phyloP scores from a whole-genome alignment of 108 stramenopile species.

The Cyclotella sp. region DNA sequence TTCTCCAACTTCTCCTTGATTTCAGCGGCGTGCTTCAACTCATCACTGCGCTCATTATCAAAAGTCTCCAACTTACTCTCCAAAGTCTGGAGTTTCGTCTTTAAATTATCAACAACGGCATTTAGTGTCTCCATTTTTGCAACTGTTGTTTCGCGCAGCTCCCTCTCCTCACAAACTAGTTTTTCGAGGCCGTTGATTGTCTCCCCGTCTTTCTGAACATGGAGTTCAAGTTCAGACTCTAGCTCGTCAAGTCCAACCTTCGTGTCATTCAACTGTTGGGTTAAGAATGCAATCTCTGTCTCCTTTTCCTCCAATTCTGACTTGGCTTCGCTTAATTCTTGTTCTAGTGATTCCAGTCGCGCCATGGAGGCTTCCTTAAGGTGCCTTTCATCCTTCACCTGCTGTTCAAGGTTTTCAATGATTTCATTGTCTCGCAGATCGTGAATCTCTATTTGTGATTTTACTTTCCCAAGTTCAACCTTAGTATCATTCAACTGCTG shows the following conservation, averaged over 20 bases:
- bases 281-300: slow-evolving; percentile 1
- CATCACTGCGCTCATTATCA: not conserved
- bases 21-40: not conserved
- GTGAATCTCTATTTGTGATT: not conserved
- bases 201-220: slow-evolving; percentile 3
- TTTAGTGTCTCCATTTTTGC: slow-evolving; percentile 22
- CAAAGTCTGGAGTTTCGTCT: not conserved
- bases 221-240: slow-evolving; percentile 6
- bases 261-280: slow-evolving; percentile 15
- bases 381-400: slow-evolving; percentile 4
- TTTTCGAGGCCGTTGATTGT: slow-evolving; percentile 10
- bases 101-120: slow-evolving; percentile 8
- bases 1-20: not conserved
- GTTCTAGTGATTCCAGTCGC: slow-evolving; percentile 4
- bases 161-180: slow-evolving; percentile 11
- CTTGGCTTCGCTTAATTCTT: slow-evolving; percentile 8
- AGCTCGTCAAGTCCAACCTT: slow-evolving; percentile 6
- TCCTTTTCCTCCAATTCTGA: slow-evolving; percentile 1
- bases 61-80: not conserved
- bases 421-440: not conserved
- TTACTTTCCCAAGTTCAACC: not conserved
- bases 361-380: slow-evolving; percentile 2
- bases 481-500: slow-evolving; percentile 18
- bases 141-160: slow-evolving; percentile 3
- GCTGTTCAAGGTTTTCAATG: slow-evolving; percentile 7